These are phyloP conservation scores for Rhododendron vialii DNA, from an alignment of 148 eudicot species.

Conservation along the genomic window DNA sequence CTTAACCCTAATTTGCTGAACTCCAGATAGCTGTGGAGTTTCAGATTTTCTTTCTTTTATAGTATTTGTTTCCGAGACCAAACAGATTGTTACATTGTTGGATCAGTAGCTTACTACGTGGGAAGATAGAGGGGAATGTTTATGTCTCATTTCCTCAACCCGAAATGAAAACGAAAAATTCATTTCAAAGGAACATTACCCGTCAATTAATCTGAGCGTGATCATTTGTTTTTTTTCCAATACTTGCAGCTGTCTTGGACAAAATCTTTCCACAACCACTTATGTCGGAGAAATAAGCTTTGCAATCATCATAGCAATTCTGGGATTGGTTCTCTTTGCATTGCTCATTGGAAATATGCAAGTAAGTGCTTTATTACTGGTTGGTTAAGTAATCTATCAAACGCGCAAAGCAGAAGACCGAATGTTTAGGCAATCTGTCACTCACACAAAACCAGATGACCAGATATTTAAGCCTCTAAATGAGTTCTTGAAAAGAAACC, in stretches of 20 bases:
- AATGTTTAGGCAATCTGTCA: not conserved
- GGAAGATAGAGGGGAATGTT: not conserved
- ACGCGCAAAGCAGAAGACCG: not conserved
- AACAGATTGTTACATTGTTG: not conserved
- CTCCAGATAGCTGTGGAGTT: not conserved
- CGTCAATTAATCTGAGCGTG: not conserved
- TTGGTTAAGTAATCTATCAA: not conserved
- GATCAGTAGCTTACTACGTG: not conserved
- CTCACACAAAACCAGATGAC: not conserved
- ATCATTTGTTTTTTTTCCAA: not conserved
- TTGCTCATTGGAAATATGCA: constrained; percentile 91
- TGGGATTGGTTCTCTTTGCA: constrained; percentile 82
- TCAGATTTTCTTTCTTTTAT: not conserved
- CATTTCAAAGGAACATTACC: too few relatives aligned
- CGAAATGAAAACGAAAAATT: not conserved
- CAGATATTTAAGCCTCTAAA: not conserved
- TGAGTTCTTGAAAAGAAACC: not conserved
- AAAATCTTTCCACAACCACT: constrained; percentile 55
- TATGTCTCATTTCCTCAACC: not conserved
- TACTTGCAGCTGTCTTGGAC: constrained; percentile 63
- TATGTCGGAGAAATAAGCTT: constrained; percentile 61
- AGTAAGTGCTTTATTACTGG: constrained; percentile 28
- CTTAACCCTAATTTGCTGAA: not conserved
- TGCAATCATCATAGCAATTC: constrained; percentile 54
- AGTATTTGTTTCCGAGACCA: not conserved